Conservation (phyloP, 768 basidiomycete genomes). For the Agrocybe praecox region DNA sequence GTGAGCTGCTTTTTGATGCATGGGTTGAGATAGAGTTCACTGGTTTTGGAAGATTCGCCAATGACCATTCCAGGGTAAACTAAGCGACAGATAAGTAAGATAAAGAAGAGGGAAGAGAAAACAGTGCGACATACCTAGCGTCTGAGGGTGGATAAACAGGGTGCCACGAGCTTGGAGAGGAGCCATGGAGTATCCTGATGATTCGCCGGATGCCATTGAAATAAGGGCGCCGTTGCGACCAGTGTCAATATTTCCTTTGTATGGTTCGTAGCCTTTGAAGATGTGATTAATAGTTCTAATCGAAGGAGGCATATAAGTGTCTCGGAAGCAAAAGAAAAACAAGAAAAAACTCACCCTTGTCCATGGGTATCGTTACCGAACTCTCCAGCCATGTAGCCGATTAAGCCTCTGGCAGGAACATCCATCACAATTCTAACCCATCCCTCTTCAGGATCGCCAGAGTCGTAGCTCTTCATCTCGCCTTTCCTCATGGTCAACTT, state of each 20-base stretch:
- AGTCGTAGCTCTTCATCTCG: slow-evolving; percentile 48
- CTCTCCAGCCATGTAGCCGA: slow-evolving; percentile 56
- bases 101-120: background rate
- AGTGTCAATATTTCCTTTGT: slow-evolving; percentile 45
- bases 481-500: slow-evolving; percentile 53
- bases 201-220: slow-evolving; percentile 47
- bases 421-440: slow-evolving; percentile 51
- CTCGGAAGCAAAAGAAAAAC: background rate
- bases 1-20: slow-evolving; percentile 52
- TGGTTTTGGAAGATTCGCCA: slow-evolving; percentile 47
- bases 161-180: slow-evolving; percentile 50
- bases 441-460: slow-evolving; percentile 44
- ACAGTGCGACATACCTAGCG: slow-evolving; percentile 37
- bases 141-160: slow-evolving; percentile 46
- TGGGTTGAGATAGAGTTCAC: slow-evolving; percentile 50
- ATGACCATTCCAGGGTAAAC: slow-evolving; percentile 57
- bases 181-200: slow-evolving; percentile 49
- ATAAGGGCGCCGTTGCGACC: slow-evolving; percentile 50
- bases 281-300: slow-evolving; percentile 53
- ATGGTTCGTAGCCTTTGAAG: slow-evolving; percentile 50
- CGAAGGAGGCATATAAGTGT: background rate
- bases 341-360: slow-evolving; percentile 37
- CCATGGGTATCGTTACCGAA: slow-evolving; percentile 55
- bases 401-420: slow-evolving; percentile 48
- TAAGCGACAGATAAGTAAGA: slow-evolving; percentile 10